Evolutionary conservation across 345 rosid species (phyloP).

Genomic region (Leavenworthia alabamica): DNA sequence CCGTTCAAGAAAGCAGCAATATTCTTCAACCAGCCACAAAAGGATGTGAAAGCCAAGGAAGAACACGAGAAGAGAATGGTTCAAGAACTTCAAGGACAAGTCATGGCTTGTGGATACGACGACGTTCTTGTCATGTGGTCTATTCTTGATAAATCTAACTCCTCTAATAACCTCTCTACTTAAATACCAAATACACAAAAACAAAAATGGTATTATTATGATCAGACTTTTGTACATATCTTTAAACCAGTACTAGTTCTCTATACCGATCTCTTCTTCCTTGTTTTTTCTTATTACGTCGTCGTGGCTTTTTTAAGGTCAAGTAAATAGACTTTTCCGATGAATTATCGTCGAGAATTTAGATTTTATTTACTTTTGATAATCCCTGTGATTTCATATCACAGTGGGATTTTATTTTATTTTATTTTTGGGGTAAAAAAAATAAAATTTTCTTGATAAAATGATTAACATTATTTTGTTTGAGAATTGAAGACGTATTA

Average conservation of each 20-base stretch:
- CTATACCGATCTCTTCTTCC: not conserved
- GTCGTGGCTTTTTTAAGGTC: constrained; percentile 11
- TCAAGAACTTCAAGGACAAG: constrained; percentile 76
- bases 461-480: not conserved
- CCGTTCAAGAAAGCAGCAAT: constrained; percentile 79
- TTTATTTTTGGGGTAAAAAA: not conserved
- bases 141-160: constrained; percentile 82
- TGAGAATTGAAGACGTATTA: constrained; percentile 13
- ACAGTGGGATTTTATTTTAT: constrained; percentile 39
- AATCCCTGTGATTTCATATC: constrained; percentile 29
- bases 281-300: not conserved
- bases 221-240: constrained; percentile 15
- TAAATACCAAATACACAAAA: constrained; percentile 23
- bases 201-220: not conserved
- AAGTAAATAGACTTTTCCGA: constrained; percentile 17
- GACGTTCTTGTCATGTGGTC: constrained; percentile 98
- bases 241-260: too few relatives aligned
- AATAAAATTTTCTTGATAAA: constrained; percentile 11
- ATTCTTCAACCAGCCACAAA: constrained; percentile 61
- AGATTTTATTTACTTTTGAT: constrained; percentile 9
- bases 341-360: constrained; percentile 18
- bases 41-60: constrained; percentile 41
- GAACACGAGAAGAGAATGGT: constrained; percentile 46
- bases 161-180: constrained; percentile 43
- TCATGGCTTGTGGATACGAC: constrained; percentile 87